phyloP scores from a whole-genome alignment of 345 rosid species.

The Excoecaria cochinchinensis region DNA sequence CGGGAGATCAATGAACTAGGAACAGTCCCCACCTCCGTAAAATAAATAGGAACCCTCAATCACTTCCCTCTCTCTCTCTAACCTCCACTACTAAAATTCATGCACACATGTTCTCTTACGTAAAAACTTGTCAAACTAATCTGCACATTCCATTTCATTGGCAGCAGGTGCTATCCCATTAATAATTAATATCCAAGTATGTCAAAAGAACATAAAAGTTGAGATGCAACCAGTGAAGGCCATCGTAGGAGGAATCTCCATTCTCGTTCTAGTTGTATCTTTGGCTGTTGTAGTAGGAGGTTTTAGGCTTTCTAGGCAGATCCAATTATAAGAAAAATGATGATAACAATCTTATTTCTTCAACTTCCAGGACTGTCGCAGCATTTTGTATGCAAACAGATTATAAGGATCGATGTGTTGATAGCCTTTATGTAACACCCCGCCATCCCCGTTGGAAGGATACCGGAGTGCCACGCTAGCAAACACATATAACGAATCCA shows the following conservation, averaged over 20 bases:
- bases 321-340: not conserved
- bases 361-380: slow-evolving; percentile 38
- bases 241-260: slow-evolving; percentile 38
- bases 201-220: no score
- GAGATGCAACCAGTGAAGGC: slow-evolving; percentile 33
- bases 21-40: not conserved
- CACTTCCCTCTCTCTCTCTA: not conserved
- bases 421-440: slow-evolving; percentile 37
- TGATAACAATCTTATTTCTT: slow-evolving; percentile 7
- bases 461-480: no score
- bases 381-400: slow-evolving; percentile 44
- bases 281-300: slow-evolving; percentile 36
- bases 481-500: no score
- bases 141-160: no score
- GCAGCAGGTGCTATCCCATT: no score
- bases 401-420: slow-evolving; percentile 46
- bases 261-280: slow-evolving; percentile 11
- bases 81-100: not conserved
- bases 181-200: no score
- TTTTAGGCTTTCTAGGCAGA: slow-evolving; percentile 29
- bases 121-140: not conserved
- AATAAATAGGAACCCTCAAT: not conserved
- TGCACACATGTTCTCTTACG: not conserved
- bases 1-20: not conserved
- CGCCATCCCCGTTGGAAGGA: no score